Base-by-base conservation (phyloP, 2,329 filamentous ascomycete species). In the Pseudocercospora fijiensis region DNA sequence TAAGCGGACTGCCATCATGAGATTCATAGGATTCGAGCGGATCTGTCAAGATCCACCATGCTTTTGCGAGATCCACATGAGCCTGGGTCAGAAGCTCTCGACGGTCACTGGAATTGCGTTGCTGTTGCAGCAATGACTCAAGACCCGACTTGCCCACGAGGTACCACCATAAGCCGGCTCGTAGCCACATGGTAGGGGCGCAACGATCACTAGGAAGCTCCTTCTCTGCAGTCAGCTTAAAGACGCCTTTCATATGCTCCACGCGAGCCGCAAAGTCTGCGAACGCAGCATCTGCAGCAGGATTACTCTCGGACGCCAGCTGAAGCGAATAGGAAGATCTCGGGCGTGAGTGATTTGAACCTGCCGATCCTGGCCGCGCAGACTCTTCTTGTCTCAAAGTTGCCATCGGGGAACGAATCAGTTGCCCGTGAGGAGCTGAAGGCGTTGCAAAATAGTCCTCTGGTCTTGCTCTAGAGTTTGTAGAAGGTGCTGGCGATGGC, bases 151-250 rank as follows among this genome's bases (percentile, higher is more conserved):
- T 88, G 20, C 92, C 93, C 69, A 86, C 89, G 52, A 96, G 75
- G 72, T 96, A 96, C 93, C 93, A 97, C 93, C 93, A 97, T 0
- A 91, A 80, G 3, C 87, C 88, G 24, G 88, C 88, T 63, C 90
- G 85, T 9, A 89, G 82, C 80, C 93, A 89, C 56, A 71, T 70
- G 0, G 64, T 41, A 0, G 89, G 82, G 0, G 86, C 80, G 57
- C 86, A 88, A 28, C 84, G 82, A 61, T 85, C 82, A 4, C 92
- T 75, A 0, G 90, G 87, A 66, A 86, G 87, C 28, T 88, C 82
- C 30, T 88, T 85, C 75, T 96, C 91, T 0, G 92, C 88, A 62
- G 93, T 90, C 49, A 94, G 77, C 41, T 87, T 83, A 73, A 96
- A 96, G 2, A 95, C 82, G 67, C 89, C 87, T 65, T 86, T 88